Percentiles rank a stretch among this genome's conserved stretches.
phyloP scores from a whole-genome alignment of 257 asterid species.

The Rehmannia glutinosa region DNA sequence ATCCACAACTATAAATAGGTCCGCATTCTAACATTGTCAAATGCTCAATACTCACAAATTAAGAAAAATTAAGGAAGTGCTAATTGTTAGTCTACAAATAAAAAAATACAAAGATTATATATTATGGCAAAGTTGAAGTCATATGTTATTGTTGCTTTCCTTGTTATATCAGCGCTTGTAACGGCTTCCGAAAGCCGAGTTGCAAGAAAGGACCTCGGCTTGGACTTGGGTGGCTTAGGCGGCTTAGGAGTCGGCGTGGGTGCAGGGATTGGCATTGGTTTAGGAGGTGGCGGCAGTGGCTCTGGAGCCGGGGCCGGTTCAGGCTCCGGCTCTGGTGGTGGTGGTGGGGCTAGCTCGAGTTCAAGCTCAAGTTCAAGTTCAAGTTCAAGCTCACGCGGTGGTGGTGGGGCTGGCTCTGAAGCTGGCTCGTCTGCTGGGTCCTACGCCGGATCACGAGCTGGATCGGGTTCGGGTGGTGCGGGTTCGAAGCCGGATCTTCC shows the following conservation, averaged over 20 bases:
- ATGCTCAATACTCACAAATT: neutral
- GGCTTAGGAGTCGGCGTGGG: conserved; percentile 51
- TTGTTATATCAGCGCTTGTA: conserved; percentile 37
- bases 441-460: conserved; percentile 59
- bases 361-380: conserved; percentile 38
- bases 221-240: conserved; percentile 59
- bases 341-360: conserved; percentile 44
- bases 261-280: conserved; percentile 48
- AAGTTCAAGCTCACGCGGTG: conserved; percentile 29
- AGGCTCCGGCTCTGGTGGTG: conserved; percentile 25
- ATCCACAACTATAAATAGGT: conserved; percentile 50
- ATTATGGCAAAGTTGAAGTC: conserved; percentile 37
- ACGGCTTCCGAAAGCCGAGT: conserved; percentile 43
- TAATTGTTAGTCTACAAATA: neutral
- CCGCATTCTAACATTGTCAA: conserved; percentile 7
- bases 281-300: conserved; percentile 61
- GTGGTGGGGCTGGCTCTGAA: conserved; percentile 49
- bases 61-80: neutral
- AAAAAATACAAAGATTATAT: neutral
- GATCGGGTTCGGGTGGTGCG: conserved; percentile 43
- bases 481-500: conserved; percentile 30
- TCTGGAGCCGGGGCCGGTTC: conserved; percentile 71
- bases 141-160: conserved; percentile 28
- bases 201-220: conserved; percentile 56
- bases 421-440: conserved; percentile 74